These are phyloP conservation scores for Mucuna pruriens DNA, from an alignment of 306 rosid species.

Conservation along the genomic window DNA sequence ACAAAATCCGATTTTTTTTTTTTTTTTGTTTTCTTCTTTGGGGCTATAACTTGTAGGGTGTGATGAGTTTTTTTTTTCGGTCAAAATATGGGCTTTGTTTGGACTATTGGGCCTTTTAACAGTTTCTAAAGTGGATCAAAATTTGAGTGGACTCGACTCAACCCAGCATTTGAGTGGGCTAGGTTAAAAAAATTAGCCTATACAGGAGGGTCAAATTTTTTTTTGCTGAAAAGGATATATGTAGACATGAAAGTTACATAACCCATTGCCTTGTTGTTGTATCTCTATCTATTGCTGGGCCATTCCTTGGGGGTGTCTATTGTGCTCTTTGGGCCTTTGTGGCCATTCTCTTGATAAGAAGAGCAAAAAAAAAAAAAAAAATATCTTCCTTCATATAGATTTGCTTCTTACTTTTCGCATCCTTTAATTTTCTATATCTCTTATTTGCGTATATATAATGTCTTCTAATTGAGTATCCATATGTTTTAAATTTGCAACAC, in stretches of 20 bases:
- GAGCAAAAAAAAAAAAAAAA: no score
- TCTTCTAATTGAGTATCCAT: no score
- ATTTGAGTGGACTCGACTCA: background rate
- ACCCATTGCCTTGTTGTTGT: no score
- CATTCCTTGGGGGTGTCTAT: no score
- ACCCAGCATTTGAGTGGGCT: background rate
- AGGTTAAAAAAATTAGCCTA: background rate
- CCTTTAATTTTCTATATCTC: background rate
- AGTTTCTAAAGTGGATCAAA: background rate
- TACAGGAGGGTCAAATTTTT: background rate
- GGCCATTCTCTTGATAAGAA: no score
- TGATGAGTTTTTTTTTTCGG: background rate
- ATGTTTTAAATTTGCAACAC: no score
- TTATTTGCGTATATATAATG: background rate
- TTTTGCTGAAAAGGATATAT: background rate
- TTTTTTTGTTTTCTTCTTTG: background rate
- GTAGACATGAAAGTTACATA: background rate
- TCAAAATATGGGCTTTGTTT: background rate
- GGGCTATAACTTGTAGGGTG: background rate
- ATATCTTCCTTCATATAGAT: no score
- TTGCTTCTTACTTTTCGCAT: no score
- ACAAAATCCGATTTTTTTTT: background rate
- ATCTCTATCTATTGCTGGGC: no score
- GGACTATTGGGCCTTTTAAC: background rate
- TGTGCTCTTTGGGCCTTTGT: no score